Conservation (phyloP, 2,329 filamentous ascomycete species). For the Chalaropsis thielavioides region DNA sequence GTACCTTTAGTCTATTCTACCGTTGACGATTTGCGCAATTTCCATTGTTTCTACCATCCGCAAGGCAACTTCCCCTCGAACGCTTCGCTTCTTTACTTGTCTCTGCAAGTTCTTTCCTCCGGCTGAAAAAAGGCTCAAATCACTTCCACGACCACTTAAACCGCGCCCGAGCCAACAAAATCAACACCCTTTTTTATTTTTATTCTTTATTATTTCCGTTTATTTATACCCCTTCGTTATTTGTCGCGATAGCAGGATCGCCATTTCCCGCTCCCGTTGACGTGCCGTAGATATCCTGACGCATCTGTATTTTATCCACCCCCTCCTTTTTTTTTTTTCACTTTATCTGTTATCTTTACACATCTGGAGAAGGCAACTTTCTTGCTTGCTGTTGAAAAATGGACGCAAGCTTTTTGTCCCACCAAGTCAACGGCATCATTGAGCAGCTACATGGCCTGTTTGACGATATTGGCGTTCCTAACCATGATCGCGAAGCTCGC, state of each 20-base stretch:
- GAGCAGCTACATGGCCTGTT: slow-evolving; percentile 86
- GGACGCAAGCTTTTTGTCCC: slow-evolving; percentile 83
- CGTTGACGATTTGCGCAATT: not conserved
- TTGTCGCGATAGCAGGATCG: not conserved
- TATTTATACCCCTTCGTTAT: not conserved
- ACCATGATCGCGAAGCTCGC: slow-evolving; percentile 77
- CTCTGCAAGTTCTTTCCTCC: not conserved
- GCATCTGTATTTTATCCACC: slow-evolving; percentile 1
- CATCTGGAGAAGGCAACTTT: not conserved
- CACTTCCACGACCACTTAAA: not conserved
- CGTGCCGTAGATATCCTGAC: not conserved
- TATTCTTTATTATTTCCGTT: not conserved
- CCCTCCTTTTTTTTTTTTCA: slow-evolving; percentile 3
- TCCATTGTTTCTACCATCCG: not conserved
- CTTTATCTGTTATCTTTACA: slow-evolving; percentile 2
- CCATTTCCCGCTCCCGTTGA: not conserved
- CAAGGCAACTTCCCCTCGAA: slow-evolving; percentile 1
- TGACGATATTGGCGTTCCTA: slow-evolving; percentile 92
- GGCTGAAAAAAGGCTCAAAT: not conserved
- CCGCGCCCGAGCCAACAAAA: not conserved
- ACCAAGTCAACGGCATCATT: slow-evolving; percentile 91
- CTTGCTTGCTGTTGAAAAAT: slow-evolving; percentile 32
- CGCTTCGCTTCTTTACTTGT: not conserved
- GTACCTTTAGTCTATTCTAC: not conserved
- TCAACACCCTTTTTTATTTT: not conserved